Conservation (phyloP, 495 filamentous ascomycete species). For the Hyphodiscus hymeniophilus region DNA sequence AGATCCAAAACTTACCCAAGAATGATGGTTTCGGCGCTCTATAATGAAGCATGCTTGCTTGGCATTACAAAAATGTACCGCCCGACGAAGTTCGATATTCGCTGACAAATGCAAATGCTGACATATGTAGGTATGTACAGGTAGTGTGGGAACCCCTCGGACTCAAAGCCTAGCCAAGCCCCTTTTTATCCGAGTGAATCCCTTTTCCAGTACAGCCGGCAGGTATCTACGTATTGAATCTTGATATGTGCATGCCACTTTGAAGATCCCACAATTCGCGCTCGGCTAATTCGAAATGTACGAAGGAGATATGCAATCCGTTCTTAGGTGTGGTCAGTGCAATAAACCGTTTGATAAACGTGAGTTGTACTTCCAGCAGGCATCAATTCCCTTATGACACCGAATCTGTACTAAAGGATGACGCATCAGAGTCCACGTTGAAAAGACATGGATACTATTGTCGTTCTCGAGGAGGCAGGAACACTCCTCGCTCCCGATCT, state of each 20-base stretch:
- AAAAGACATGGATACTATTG: slow-evolving; percentile 44
- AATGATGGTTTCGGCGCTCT: slow-evolving; percentile 6
- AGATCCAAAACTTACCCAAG: slow-evolving; percentile 6
- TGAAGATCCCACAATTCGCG: slow-evolving; percentile 14
- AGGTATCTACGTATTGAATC: slow-evolving; percentile 8
- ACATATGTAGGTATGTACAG: too few species aligned
- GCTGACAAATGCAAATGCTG: too few species aligned
- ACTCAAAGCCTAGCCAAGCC: too few species aligned
- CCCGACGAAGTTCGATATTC: too few species aligned
- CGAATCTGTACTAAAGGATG: slow-evolving; percentile 18
- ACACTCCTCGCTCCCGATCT: slow-evolving; percentile 26
- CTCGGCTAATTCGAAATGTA: slow-evolving; percentile 26
- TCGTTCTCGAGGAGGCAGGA: slow-evolving; percentile 30
- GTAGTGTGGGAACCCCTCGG: too few species aligned
- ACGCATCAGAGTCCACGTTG: slow-evolving; percentile 30
- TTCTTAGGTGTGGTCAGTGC: slow-evolving; percentile 32
- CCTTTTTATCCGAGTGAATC: too few species aligned
- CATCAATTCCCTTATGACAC: slow-evolving; percentile 6
- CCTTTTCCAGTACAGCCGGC: too few species aligned
- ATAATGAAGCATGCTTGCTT: slow-evolving; percentile 6
- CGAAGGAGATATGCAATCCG: slow-evolving; percentile 23
- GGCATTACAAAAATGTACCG: slow-evolving; percentile 8
- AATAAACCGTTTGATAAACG: slow-evolving; percentile 37
- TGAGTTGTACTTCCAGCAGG: slow-evolving; percentile 20
- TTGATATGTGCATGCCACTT: slow-evolving; percentile 11